Evolutionary conservation across 148 eudicot genomes (phyloP), one percentile per base, ranked within the genome.

Genomic region (Rhododendron griersonianum): DNA sequence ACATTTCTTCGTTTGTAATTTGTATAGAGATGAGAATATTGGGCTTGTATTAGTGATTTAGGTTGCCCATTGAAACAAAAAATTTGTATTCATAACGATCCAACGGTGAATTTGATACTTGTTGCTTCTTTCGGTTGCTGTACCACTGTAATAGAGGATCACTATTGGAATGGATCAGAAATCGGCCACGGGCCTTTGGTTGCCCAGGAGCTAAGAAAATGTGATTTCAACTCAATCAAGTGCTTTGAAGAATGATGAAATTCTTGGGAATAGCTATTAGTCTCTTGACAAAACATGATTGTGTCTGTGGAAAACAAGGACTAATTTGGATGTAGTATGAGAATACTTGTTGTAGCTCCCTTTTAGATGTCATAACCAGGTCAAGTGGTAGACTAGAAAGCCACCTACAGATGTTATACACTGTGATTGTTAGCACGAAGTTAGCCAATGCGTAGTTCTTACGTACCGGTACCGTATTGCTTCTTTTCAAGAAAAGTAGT

Each of bases 1-100:
- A 89, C 90, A 71, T 28, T 28, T 69, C 16, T 53, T 87, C 88
- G 85, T 81, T 74, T 85, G 89, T 87, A 80, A 85, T 91, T 82
- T 93, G 93, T 93, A 90, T 89, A 89, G 89, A 74, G 71, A 82
- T 84, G 88, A 87, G 84, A 83, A 65, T 90, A 85, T 83, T 75
- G 80, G 87, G 84, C 87, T 88, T 90, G 90, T 89, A 85, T 30
- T 81, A 86, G 79, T 86, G 83, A 44, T 45, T 80, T 84, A 85
- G 87, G 81, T 39, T 86, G 57, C 82, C 91, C 87, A 71, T 82
- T 84, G 75, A 78, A 81, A 37, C 55, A 85, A 74, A 19, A 33
- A 41, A 79, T 76, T 84, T 90, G 89, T 90, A 85, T 84, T 85
- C 37, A 83, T 82, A 79, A 84, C 65, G 25, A 23, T 87, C 51